These are phyloP conservation scores for Pyrenula massariospora DNA, from an alignment of 495 filamentous ascomycete genomes.

Conservation along the genomic window DNA sequence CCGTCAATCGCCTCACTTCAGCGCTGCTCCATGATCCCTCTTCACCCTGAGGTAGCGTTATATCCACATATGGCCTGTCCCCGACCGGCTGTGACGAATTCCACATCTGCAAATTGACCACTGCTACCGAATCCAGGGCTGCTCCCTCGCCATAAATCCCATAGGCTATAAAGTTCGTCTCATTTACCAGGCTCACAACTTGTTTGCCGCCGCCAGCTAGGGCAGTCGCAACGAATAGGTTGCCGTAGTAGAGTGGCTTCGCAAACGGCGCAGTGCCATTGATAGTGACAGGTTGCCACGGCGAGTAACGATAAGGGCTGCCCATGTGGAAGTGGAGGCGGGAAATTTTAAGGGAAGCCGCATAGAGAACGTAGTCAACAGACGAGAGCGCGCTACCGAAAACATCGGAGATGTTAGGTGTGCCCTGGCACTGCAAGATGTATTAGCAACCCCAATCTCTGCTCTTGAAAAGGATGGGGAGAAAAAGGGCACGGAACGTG, in stretches of 20 bases:
- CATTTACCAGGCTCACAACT: conserved; percentile 8
- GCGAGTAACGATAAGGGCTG: conserved; percentile 9
- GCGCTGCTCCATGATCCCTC: neutral
- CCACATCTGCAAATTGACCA: conserved; percentile 8
- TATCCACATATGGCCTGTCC: conserved; percentile 4
- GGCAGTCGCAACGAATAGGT: conserved; percentile 7
- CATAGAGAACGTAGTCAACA: conserved; percentile 11
- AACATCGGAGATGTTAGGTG: conserved; percentile 7
- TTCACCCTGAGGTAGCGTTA: conserved; percentile 2
- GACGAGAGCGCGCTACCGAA: conserved; percentile 10
- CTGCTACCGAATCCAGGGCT: conserved; percentile 1
- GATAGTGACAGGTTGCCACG: conserved; percentile 11
- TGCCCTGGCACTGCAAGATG: conserved; percentile 11
- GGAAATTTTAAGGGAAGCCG: conserved; percentile 6
- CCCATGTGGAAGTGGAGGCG: conserved; percentile 13
- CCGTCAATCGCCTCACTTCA: conserved; percentile 2
- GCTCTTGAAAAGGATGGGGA: neutral
- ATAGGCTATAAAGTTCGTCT: conserved; percentile 10
- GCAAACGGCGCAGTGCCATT: conserved; percentile 2
- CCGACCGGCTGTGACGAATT: conserved; percentile 3
- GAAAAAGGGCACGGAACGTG: neutral
- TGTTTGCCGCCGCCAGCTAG: conserved; percentile 13
- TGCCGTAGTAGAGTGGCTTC: conserved; percentile 13
- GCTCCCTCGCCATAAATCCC: conserved; percentile 6
- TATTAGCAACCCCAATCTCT: no score